phyloP scores from a whole-genome alignment of 305 asterid genomes.

The Solanum aculeatissimum region DNA sequence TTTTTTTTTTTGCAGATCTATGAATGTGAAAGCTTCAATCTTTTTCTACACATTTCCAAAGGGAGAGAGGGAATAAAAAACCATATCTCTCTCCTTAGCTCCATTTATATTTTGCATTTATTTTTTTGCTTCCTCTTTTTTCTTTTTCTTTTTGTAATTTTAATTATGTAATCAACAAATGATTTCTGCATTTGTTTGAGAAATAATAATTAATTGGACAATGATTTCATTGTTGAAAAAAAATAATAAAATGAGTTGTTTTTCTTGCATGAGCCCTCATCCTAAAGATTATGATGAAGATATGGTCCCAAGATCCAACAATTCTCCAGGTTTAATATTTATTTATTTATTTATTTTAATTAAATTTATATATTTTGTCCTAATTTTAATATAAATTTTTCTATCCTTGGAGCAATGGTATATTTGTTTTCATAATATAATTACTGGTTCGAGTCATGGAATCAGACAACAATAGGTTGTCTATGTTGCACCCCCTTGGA shows the following conservation, averaged over 20 bases:
- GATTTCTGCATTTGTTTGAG: slow-evolving; percentile 2
- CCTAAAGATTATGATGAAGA: slow-evolving; percentile 42
- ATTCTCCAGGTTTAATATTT: slow-evolving; percentile 32
- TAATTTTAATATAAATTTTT: background rate
- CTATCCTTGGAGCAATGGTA: background rate
- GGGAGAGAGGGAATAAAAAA: background rate
- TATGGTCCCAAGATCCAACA: slow-evolving; percentile 21
- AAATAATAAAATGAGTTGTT: slow-evolving; percentile 38
- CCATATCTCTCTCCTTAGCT: background rate
- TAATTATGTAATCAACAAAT: background rate
- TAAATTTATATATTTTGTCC: background rate
- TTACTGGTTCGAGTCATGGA: background rate
- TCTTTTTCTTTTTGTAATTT: no score
- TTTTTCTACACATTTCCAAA: background rate
- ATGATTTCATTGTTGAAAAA: background rate
- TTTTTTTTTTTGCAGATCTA: background rate
- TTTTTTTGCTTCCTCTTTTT: background rate
- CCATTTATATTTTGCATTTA: background rate
- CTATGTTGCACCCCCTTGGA: background rate
- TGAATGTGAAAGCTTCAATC: background rate
- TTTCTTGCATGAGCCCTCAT: slow-evolving; percentile 46
- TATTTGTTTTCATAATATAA: background rate
- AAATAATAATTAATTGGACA: background rate
- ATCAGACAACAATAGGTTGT: background rate
- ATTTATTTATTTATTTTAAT: background rate